Base-by-base conservation (phyloP, 2,329 filamentous ascomycete genomes). In the Drechslerella coelobrocha region DNA sequence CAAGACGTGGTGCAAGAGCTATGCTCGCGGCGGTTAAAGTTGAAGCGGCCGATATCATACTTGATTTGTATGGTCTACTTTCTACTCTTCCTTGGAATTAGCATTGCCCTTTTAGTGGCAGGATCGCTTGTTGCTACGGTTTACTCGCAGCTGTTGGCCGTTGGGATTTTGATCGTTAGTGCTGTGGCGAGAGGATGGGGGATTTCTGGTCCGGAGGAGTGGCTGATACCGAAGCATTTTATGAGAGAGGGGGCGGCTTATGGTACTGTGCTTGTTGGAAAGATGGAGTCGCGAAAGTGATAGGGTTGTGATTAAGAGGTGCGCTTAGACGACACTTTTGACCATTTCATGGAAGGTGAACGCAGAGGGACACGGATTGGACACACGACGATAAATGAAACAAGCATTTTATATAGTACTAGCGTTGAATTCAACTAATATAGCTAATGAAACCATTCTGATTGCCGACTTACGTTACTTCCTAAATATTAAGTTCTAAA, bases 131-230 rank as follows among this genome's bases (percentile, higher is more conserved):
- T 65, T 2, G 61, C 61, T 24, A 65, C 61, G 1, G 39, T 65
- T 48, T 65, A 56, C 23, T 65, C 61, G 7, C 61, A 65, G 43
- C 41, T 65, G 24, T 37, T 65, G 17, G 61, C 61, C 1, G 61
- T 65, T 7, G 52, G 51, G 12, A 65, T 65, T 10, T 24, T 65
- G 5, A 56, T 65, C 31, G 39, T 65, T 3, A 65, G 51, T 9
- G 61, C 61, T 4, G 52, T 65, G 19, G 51, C 61, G 6, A 41
- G 61, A 57, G 61, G 61, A 12, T 65, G 61, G 61, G 61, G 61
- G 10, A 65, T 57, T 24, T 65, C 61, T 41, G 61, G 61, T 2
- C 45, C 61, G n/a, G 61, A 65, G 31, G 51, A 19, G 7, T 65
- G 61, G 61, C 45, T 65, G 51, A 65, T 65, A 7, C 61, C 61